These are phyloP conservation scores for Coemansia sp. DNA, from an alignment of 192 early-diverging fungal genomes.

Conservation along the genomic window DNA sequence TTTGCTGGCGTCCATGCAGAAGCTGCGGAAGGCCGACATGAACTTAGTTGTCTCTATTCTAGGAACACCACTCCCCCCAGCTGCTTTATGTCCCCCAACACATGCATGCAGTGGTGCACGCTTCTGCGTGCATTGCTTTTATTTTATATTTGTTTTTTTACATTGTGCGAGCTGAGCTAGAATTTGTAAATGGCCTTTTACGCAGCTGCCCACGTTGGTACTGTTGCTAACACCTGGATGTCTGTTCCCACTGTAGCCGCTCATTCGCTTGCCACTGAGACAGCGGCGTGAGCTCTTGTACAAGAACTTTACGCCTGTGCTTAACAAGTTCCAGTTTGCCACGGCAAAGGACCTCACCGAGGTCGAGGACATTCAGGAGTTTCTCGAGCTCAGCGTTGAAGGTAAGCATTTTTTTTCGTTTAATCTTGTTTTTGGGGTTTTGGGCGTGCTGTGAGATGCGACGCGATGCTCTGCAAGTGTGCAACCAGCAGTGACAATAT, in stretches of 20 bases:
- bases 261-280: slow-evolving; percentile 76
- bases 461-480: slow-evolving; percentile 3
- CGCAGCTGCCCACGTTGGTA: neutral
- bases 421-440: neutral
- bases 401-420: slow-evolving; percentile 22
- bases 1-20: neutral
- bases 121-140: slow-evolving; percentile 3
- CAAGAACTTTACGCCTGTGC: slow-evolving; percentile 72
- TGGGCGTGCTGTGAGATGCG: neutral
- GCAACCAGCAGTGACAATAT: neutral
- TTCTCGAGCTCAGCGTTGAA: slow-evolving; percentile 58
- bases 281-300: slow-evolving; percentile 76
- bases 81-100: slow-evolving; percentile 1
- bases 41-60: neutral
- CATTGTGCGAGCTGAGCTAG: neutral
- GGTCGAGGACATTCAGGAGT: slow-evolving; percentile 95
- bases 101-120: slow-evolving; percentile 12
- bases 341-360: slow-evolving; percentile 77
- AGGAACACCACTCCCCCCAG: neutral
- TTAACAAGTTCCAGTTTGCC: slow-evolving; percentile 90
- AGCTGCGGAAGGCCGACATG: neutral
- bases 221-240: neutral
- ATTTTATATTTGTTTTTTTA: slow-evolving; percentile 1
- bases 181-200: neutral
- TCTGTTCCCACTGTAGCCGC: slow-evolving; percentile 52